Percentiles rank a stretch among this genome's conserved stretches.
Evolutionary conservation across 805 yeast genomes (phyloP).

Genomic region (Sugiyamaella mastotermitis): DNA sequence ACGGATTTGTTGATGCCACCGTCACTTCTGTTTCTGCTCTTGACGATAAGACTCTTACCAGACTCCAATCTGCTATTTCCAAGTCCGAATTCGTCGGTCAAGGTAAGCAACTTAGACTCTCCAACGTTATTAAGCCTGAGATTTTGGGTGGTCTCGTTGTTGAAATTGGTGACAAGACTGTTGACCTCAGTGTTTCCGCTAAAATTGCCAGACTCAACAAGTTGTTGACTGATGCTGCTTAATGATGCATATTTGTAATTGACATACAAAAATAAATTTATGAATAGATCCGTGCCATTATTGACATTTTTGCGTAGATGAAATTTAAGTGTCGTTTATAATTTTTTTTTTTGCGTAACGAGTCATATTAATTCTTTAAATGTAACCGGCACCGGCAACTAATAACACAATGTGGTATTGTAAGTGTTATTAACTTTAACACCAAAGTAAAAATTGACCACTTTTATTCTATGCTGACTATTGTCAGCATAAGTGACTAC

Average conservation of each 20-base stretch:
- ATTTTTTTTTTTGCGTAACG: too few relatives aligned
- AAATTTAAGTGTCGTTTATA: too few relatives aligned
- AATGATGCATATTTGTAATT: conserved; percentile 27
- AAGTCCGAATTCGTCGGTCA: conserved; percentile 76
- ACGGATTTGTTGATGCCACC: conserved; percentile 88
- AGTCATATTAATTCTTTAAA: too few relatives aligned
- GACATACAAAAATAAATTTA: not conserved
- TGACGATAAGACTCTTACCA: conserved; percentile 71
- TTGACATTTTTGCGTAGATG: too few relatives aligned
- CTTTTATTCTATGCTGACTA: too few relatives aligned
- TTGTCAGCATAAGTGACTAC: too few relatives aligned
- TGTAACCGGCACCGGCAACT: too few relatives aligned
- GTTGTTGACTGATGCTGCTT: conserved; percentile 79
- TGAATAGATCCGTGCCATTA: too few relatives aligned
- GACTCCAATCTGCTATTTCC: conserved; percentile 71
- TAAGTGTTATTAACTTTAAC: too few relatives aligned
- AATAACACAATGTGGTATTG: too few relatives aligned
- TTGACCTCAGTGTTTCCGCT: conserved; percentile 80
- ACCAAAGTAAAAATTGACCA: too few relatives aligned
- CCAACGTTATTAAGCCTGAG: conserved; percentile 80
- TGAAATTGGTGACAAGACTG: conserved; percentile 95
- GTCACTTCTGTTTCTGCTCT: conserved; percentile 81
- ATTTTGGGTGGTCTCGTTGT: conserved; percentile 94
- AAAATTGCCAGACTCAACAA: conserved; percentile 87
- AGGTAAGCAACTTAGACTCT: conserved; percentile 78